phyloP scores from a whole-genome alignment of 805 yeast genomes.

The Candida chauliodis region DNA sequence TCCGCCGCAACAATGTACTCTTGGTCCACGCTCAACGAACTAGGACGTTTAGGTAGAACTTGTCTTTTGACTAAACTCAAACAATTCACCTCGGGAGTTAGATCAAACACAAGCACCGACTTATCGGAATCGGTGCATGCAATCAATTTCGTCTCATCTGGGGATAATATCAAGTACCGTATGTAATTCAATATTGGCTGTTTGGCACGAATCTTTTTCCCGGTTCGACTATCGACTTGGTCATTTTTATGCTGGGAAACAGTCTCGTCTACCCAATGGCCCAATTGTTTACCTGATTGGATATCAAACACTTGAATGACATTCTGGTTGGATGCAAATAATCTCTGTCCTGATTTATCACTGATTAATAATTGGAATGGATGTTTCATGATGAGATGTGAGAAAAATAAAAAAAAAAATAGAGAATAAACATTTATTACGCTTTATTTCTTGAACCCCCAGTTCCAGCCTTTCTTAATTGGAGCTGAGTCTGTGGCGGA shows the following conservation, averaged over 20 bases:
- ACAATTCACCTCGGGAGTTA: constrained; percentile 39
- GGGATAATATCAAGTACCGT: constrained; percentile 54
- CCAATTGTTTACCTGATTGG: constrained; percentile 39
- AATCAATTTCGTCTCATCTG: constrained; percentile 51
- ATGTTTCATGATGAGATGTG: constrained; percentile 48
- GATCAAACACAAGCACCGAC: constrained; percentile 60
- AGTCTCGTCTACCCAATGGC: constrained; percentile 61
- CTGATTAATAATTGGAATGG: constrained; percentile 61
- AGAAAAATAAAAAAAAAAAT: neutral
- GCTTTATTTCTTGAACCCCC: constrained; percentile 7
- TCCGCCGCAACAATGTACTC: constrained; percentile 69
- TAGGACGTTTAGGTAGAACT: constrained; percentile 88
- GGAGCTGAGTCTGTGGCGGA: neutral
- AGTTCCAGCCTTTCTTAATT: neutral
- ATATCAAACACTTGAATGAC: constrained; percentile 51
- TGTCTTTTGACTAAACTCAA: constrained; percentile 62
- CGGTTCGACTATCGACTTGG: constrained; percentile 47
- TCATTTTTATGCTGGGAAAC: constrained; percentile 13
- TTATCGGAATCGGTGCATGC: constrained; percentile 83
- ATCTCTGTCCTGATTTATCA: constrained; percentile 40
- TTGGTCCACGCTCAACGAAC: constrained; percentile 61
- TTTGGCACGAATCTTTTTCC: constrained; percentile 25
- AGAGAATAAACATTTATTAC: too few species aligned
- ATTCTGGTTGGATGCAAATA: constrained; percentile 60
- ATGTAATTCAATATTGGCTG: constrained; percentile 60